Conservation (phyloP, 2,329 filamentous ascomycete species). For the Leptographium lundbergii region DNA sequence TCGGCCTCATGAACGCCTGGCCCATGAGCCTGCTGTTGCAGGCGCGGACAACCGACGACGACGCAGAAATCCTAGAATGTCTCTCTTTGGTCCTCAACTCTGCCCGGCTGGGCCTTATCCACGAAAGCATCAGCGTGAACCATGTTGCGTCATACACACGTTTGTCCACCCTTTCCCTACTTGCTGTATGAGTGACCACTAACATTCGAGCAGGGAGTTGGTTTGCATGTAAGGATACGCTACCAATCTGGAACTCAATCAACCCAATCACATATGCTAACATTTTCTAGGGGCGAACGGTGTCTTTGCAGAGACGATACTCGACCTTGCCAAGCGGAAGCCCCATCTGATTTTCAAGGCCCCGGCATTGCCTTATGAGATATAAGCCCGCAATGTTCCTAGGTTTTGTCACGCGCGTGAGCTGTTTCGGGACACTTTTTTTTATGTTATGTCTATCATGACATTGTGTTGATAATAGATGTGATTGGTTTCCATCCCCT, state of each 20-base stretch:
- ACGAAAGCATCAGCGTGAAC: conserved; percentile 86
- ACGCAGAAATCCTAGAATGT: conserved; percentile 66
- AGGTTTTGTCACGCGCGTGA: neutral
- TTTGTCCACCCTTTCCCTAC: conserved; percentile 21
- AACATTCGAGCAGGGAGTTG: conserved; percentile 48
- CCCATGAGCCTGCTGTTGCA: conserved; percentile 91
- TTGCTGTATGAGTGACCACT: conserved; percentile 4
- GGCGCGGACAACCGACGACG: conserved; percentile 75
- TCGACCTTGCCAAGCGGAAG: conserved; percentile 80
- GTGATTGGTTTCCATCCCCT: neutral
- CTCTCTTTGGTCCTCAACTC: conserved; percentile 64
- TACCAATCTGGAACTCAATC: neutral
- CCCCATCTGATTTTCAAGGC: conserved; percentile 73
- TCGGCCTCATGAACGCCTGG: conserved; percentile 87
- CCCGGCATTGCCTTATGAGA: conserved; percentile 45
- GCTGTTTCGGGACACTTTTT: neutral
- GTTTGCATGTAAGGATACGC: conserved; percentile 58
- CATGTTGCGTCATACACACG: conserved; percentile 55
- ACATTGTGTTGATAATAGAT: neutral
- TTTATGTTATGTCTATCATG: too few species aligned
- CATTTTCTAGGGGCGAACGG: conserved; percentile 63
- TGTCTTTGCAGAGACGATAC: conserved; percentile 83
- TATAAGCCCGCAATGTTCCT: conserved; percentile 17
- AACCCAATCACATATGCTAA: conserved; percentile 4
- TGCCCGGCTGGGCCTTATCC: conserved; percentile 66